Evolutionary conservation across 1,284 basidiomycete species (phyloP), one percentile per base, ranked within the genome.

Genomic region (Moniliophthora roreri): DNA sequence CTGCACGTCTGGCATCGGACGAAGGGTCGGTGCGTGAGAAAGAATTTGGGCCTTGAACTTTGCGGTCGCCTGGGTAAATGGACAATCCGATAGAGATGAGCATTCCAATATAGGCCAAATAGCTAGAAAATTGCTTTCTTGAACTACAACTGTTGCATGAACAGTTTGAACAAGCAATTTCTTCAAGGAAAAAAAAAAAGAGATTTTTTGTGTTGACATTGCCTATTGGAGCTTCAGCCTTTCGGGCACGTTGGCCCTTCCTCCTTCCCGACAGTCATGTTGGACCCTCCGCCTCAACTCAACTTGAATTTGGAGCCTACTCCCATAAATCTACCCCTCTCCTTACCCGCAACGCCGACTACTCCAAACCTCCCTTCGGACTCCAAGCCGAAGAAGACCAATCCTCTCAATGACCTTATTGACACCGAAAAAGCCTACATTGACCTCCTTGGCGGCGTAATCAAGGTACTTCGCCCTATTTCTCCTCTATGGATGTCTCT

Each of bases 341-440:
- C 72, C 51, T 58, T 70, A 36, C 73, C 76, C 18, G 62, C 60
- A 40, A 71, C 68, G 4, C 74, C 73, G 38, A 66, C 65, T 45
- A 67, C 64, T 50, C 68, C 74, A 35, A 52, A 60, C 21, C 57
- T 63, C 32, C 51, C 66, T 23, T 67, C 66, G 5, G 78, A 77
- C 39, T 69, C 70, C 37, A 84, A 76, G 61, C 62, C 77, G 20
- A 87, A 80, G 71, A 87, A 84, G 62, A 63, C 77, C 5, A 98
- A 96, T 67, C 95, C 94, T 23, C 79, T 99, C 55, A 81, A 83
- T 11, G 96, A 99, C 72, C 85, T 99, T 58, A 89, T 98, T 59
- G 91, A 96, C 63, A 96, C 92, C 8, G 97, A 99, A 74, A 92
- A 88, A 71, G 68, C 80, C 28, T 99, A 97, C 72, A 93, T 98